A percentile compares a stretch with the other conserved stretches of the same genome.
These are phyloP conservation scores for Termitomyces sp. DNA, from an alignment of 768 basidiomycete species.

Conservation along the genomic window DNA sequence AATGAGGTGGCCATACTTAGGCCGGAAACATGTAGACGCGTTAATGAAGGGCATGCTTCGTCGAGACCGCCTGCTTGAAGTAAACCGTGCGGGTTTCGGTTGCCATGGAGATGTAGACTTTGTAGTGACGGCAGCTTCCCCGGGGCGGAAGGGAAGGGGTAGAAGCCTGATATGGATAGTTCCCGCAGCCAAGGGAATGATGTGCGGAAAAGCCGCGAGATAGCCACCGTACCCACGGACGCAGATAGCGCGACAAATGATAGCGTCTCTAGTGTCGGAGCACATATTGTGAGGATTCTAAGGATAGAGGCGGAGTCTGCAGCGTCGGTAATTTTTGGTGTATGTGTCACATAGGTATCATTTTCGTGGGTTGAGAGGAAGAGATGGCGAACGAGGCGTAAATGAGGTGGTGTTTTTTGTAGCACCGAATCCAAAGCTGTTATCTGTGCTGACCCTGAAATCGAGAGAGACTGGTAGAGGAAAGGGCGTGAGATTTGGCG, in stretches of 20 bases:
- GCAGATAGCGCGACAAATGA: conserved; percentile 33
- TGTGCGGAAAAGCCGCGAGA: conserved; percentile 41
- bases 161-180: conserved; percentile 45
- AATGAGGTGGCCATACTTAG: conserved; percentile 40
- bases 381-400: conserved; percentile 39
- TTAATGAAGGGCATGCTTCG: conserved; percentile 36
- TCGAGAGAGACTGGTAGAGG: conserved; percentile 37
- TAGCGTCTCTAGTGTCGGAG: conserved; percentile 40
- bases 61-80: conserved; percentile 36
- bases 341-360: conserved; percentile 7
- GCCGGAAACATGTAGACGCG: conserved; percentile 39
- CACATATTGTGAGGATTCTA: conserved; percentile 33
- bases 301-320: conserved; percentile 20
- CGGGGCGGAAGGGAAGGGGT: conserved; percentile 41
- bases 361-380: conserved; percentile 36
- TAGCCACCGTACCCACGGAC: conserved; percentile 33
- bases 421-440: conserved; percentile 27
- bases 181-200: conserved; percentile 37
- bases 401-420: conserved; percentile 29
- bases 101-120: conserved; percentile 44
- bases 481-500: conserved; percentile 34
- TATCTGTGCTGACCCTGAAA: conserved; percentile 28
- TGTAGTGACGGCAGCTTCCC: conserved; percentile 35
- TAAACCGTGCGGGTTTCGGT: conserved; percentile 48
- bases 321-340: conserved; percentile 7